Evolutionary conservation across 163 green algal genomes (phyloP), one percentile per base, ranked within the genome.

Genomic region (Coccomyxa subellipsoidea): DNA sequence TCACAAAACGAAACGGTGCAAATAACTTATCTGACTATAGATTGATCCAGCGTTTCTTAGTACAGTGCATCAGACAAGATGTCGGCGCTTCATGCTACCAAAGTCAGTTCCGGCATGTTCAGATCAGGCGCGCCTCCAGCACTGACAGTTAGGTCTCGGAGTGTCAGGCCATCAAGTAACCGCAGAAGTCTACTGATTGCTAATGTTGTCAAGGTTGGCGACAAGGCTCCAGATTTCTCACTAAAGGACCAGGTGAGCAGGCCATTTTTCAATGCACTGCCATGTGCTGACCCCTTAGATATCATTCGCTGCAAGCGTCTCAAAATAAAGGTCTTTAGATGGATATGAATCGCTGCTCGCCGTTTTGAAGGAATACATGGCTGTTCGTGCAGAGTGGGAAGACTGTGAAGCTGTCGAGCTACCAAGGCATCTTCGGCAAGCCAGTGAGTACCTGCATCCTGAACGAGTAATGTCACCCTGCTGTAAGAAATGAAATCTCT

Each of bases 151-250:
- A 12, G 47, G 47, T 18, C 47, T 27, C 1, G 4, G 15, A 59
- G 15, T 59, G 15, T 27, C 5, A 59, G 47, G 47, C 2, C 23
- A n/a, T n/a, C n/a, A n/a, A n/a, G n/a, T 18, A 59, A 18, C 23
- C 47, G 47, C 3, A 59, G 47, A 18, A 18, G 15, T 2, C 47
- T 18, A 59, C 5, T 59, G 3, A 8, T 59, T 27, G 21, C 47
- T 8, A 59, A 59, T 59, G 15, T 59, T 47, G 78, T 77, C 7
- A 34, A 78, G n/a, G 69, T 83, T 18, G 79, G 79, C 0, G 79
- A 83, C n/a, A 83, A 83, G 38, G 79, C 79, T 53, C 79, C 79
- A 2, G 79, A 83, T 69, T 83, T 83, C 79, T 71, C 37, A 6
- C 69, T 83, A 3, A 40, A 47, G 37, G 71, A 78, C 31, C 38